Percentiles rank a stretch among this genome's conserved stretches.
phyloP scores from a whole-genome alignment of 441 rosid species.

The Kokia cookei region DNA sequence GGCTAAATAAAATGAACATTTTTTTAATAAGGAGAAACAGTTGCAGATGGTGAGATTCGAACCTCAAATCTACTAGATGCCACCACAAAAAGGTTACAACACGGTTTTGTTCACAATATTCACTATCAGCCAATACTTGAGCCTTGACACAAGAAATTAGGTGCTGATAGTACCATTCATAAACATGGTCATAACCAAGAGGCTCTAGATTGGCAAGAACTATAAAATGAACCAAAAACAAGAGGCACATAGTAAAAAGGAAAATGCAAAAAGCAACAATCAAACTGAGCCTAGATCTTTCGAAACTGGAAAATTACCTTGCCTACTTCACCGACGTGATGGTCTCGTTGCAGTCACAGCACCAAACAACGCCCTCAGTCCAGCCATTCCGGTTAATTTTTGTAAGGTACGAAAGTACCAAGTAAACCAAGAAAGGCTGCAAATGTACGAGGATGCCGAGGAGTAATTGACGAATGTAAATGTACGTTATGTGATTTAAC shows the following conservation, averaged over 20 bases:
- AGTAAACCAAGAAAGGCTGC: background rate
- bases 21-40: too few relatives aligned
- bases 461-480: background rate
- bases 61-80: too few relatives aligned
- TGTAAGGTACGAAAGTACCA: background rate
- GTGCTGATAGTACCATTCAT: too few relatives aligned
- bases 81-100: background rate
- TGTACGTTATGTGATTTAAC: background rate
- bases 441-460: background rate
- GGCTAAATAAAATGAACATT: too few relatives aligned
- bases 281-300: background rate
- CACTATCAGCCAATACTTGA: background rate
- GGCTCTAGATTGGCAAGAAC: too few relatives aligned
- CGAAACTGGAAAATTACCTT: background rate
- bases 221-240: too few relatives aligned
- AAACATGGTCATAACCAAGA: too few relatives aligned
- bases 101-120: background rate
- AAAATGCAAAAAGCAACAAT: background rate
- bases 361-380: background rate
- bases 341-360: background rate
- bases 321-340: background rate
- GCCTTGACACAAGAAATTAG: background rate
- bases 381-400: background rate
- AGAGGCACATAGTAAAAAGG: too few relatives aligned
- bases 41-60: too few relatives aligned